Evolutionary conservation across 352 stramenopile genomes (phyloP).

Genomic region (Plasmopara muralis): DNA sequence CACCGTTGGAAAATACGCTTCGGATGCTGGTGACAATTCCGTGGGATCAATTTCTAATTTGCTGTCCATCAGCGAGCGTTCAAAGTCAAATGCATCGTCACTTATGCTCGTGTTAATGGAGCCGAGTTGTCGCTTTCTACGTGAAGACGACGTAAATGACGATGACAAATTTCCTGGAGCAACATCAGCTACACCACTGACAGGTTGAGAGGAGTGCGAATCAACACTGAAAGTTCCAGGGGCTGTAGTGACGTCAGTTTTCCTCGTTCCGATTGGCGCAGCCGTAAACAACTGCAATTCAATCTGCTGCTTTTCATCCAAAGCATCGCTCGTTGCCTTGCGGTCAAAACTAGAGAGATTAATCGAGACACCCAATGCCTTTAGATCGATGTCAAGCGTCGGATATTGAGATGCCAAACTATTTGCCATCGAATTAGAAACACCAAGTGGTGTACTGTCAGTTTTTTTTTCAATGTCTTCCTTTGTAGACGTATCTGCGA

Average conservation of each 20-base stretch:
- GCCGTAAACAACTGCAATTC: conserved; percentile 82
- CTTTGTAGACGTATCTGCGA: conserved; percentile 16
- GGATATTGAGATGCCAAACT: conserved; percentile 29
- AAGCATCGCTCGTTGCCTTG: conserved; percentile 44
- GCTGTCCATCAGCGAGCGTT: conserved; percentile 52
- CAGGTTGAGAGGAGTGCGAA: conserved; percentile 25
- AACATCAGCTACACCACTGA: conserved; percentile 15
- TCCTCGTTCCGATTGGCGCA: conserved; percentile 76
- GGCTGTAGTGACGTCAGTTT: conserved; percentile 28
- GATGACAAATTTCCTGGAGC: conserved; percentile 14
- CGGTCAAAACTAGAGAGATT: conserved; percentile 51
- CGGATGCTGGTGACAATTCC: conserved; percentile 62
- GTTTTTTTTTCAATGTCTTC: conserved; percentile 11
- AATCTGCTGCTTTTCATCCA: conserved; percentile 86
- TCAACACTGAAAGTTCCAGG: conserved; percentile 17
- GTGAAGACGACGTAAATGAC: conserved; percentile 17
- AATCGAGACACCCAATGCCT: conserved; percentile 46
- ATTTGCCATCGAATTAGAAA: conserved; percentile 12
- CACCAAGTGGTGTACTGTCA: conserved; percentile 9
- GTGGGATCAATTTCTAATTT: conserved; percentile 65
- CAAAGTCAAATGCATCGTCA: conserved; percentile 59
- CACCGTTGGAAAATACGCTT: conserved; percentile 97
- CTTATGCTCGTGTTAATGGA: conserved; percentile 21
- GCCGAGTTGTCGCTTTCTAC: conserved; percentile 22
- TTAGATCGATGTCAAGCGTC: conserved; percentile 51